A percentile compares a stretch with the other conserved stretches of the same genome.
Evolutionary conservation across 2,329 filamentous ascomycete species (phyloP).

Genomic region (Arthrobotrys iridis): DNA sequence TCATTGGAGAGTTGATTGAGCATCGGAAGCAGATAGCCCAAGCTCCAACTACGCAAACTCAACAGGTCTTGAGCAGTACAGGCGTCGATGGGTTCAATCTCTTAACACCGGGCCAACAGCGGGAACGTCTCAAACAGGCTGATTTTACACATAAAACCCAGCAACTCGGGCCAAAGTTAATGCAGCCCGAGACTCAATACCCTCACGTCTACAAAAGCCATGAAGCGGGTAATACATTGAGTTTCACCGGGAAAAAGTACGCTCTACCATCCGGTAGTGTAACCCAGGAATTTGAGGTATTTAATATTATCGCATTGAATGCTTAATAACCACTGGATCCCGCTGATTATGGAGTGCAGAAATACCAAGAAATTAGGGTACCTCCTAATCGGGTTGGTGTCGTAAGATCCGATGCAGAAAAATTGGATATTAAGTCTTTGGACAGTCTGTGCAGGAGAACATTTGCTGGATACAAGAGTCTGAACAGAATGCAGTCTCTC

Average conservation of each 20-base stretch:
- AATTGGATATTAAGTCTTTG: constrained; percentile 81
- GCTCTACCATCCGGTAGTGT: constrained; percentile 79
- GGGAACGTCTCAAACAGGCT: constrained; percentile 77
- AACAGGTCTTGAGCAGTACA: constrained; percentile 58
- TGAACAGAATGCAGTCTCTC: constrained; percentile 98
- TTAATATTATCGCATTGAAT: not conserved
- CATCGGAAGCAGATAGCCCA: constrained; percentile 76
- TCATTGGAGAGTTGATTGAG: constrained; percentile 88
- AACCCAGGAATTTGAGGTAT: constrained; percentile 70
- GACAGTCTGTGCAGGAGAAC: constrained; percentile 91
- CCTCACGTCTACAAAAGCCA: constrained; percentile 92
- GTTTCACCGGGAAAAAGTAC: constrained; percentile 81
- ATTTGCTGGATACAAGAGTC: constrained; percentile 89
- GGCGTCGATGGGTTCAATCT: constrained; percentile 67
- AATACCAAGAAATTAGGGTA: constrained; percentile 89
- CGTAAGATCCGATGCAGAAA: constrained; percentile 75
- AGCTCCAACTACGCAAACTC: constrained; percentile 60
- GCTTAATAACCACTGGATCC: too few relatives aligned
- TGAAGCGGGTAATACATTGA: constrained; percentile 85
- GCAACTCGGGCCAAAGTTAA: constrained; percentile 74
- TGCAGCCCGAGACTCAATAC: constrained; percentile 78
- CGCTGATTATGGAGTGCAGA: constrained; percentile 64
- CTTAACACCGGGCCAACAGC: constrained; percentile 78
- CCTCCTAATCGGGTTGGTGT: constrained; percentile 83
- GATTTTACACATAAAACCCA: constrained; percentile 87